A percentile compares a stretch with the other conserved stretches of the same genome.
Evolutionary conservation across 805 yeast genomes (phyloP).

Genomic region (Alloascoidea africana): DNA sequence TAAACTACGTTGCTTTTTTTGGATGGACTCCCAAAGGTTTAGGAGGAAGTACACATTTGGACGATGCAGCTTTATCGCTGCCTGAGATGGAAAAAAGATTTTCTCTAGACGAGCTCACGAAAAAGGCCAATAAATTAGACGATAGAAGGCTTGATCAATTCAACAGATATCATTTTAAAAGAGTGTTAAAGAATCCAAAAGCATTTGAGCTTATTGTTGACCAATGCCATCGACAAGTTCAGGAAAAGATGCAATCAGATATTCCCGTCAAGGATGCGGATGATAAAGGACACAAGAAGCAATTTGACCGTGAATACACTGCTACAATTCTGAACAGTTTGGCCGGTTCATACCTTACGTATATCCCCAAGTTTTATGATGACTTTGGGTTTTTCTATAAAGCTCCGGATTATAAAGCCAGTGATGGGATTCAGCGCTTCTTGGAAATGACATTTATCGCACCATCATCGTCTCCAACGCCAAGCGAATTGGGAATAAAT

Average conservation of each 20-base stretch:
- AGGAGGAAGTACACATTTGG: conserved; percentile 27
- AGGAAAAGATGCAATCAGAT: conserved; percentile 9
- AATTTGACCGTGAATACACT: too few relatives aligned
- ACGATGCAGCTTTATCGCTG: conserved; percentile 16
- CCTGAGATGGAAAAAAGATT: conserved; percentile 38
- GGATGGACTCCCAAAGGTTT: conserved; percentile 86
- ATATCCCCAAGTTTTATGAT: too few relatives aligned
- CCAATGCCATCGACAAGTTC: conserved; percentile 6
- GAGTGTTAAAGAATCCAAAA: conserved; percentile 23
- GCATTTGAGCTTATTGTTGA: conserved; percentile 22
- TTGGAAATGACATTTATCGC: too few relatives aligned
- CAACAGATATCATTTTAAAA: conserved; percentile 52
- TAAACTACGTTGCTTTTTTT: conserved; percentile 76
- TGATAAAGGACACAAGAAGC: too few relatives aligned
- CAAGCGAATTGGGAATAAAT: too few relatives aligned
- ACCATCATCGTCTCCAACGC: too few relatives aligned
- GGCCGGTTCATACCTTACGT: too few relatives aligned
- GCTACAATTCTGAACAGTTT: too few relatives aligned
- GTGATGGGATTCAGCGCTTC: too few relatives aligned
- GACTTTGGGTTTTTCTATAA: too few relatives aligned
- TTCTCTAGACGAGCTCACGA: conserved; percentile 60
- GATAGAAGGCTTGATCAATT: conserved; percentile 59
- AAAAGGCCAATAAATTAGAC: conserved; percentile 88
- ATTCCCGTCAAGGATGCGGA: too few relatives aligned
- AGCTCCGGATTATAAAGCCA: too few relatives aligned